phyloP scores from a whole-genome alignment of 2,329 filamentous ascomycete genomes.

The Ceratocystis papillata region DNA sequence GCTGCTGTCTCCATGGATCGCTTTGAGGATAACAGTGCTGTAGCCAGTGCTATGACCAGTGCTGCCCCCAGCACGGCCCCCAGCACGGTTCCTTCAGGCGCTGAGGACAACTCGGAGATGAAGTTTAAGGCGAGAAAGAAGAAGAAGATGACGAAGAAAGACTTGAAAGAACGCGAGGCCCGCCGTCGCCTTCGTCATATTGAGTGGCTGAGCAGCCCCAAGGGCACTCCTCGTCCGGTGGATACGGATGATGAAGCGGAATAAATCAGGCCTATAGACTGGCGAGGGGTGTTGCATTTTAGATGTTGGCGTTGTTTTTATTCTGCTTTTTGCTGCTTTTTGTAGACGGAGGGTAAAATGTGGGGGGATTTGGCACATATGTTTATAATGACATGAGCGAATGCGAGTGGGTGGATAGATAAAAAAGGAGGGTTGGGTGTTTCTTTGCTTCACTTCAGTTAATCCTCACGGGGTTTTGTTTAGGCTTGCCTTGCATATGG shows the following conservation, averaged over 20 bases:
- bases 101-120: conserved; percentile 66
- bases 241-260: conserved; percentile 67
- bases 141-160: conserved; percentile 98
- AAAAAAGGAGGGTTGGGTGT: not conserved
- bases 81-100: conserved; percentile 67
- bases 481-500: conserved; percentile 5
- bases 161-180: conserved; percentile 86
- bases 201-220: conserved; percentile 72
- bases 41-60: conserved; percentile 43
- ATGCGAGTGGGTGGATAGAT: not conserved
- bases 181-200: conserved; percentile 78
- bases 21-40: conserved; percentile 69
- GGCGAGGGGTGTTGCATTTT: not conserved
- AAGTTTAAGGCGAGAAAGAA: conserved; percentile 88
- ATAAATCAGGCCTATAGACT: conserved; percentile 16
- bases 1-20: conserved; percentile 64
- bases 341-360: not conserved
- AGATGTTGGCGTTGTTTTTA: not conserved
- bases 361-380: not conserved
- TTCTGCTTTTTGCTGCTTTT: not conserved
- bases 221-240: conserved; percentile 65
- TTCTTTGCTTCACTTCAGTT: conserved; percentile 5
- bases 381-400: conserved; percentile 5
- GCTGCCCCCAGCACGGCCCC: conserved; percentile 49
- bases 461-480: conserved; percentile 20